A percentile compares a stretch with the other conserved stretches of the same genome.
Evolutionary conservation across 2,329 filamentous ascomycete species (phyloP).

Genomic region (Phoma herbarum): DNA sequence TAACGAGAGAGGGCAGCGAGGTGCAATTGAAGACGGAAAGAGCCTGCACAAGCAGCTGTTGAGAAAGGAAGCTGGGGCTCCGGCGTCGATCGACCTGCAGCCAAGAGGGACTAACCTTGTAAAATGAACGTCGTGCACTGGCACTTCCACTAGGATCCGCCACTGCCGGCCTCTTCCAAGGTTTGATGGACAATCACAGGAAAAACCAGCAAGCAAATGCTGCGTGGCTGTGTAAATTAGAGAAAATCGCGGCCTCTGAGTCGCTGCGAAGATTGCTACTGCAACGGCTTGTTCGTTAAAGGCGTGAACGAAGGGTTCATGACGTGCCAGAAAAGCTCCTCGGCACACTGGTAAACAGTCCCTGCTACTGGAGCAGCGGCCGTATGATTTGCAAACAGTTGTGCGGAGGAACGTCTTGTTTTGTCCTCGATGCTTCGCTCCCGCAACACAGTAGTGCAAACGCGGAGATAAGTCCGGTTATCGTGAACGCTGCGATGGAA

Average conservation of each 20-base stretch:
- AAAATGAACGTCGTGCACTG: constrained; percentile 20
- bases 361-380: constrained; percentile 14
- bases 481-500: constrained; percentile 15
- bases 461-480: constrained; percentile 25
- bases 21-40: constrained; percentile 23
- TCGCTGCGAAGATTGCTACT: constrained; percentile 4
- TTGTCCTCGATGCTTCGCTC: constrained; percentile 21
- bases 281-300: constrained; percentile 1
- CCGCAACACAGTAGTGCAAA: constrained; percentile 24
- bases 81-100: constrained; percentile 24
- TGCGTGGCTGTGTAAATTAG: not conserved
- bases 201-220: constrained; percentile 2
- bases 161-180: constrained; percentile 17
- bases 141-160: constrained; percentile 16
- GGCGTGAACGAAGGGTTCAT: constrained; percentile 13
- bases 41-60: constrained; percentile 28
- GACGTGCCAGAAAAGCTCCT: constrained; percentile 15
- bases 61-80: constrained; percentile 34
- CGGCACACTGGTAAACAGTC: constrained; percentile 3
- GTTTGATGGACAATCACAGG: constrained; percentile 3
- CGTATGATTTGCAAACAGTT: constrained; percentile 24
- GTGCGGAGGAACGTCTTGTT: constrained; percentile 24
- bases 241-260: constrained; percentile 4
- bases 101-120: constrained; percentile 25
- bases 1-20: constrained; percentile 23